Conservation (phyloP, 768 basidiomycete species). For the Hortiboletus flavorubellus region DNA sequence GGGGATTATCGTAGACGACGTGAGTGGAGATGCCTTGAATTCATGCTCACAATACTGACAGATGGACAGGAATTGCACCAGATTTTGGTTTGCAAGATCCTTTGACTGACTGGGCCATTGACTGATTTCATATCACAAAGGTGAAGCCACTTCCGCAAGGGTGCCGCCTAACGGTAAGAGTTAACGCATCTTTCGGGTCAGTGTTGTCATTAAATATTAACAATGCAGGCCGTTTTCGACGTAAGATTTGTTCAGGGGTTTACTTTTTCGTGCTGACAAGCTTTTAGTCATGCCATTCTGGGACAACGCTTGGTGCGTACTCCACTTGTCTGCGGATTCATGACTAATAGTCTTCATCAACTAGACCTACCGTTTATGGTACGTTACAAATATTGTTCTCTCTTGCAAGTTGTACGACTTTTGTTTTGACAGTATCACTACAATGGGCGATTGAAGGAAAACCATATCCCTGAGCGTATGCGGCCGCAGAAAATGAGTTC, state of each 20-base stretch:
- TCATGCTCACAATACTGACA: background rate
- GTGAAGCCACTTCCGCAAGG: constrained; percentile 58
- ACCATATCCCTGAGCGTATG: constrained; percentile 34
- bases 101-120: background rate
- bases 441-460: constrained; percentile 50
- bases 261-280: background rate
- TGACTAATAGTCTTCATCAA: background rate
- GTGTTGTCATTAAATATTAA: background rate
- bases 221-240: constrained; percentile 42
- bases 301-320: constrained; percentile 41
- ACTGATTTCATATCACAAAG: constrained; percentile 18
- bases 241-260: constrained; percentile 30
- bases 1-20: constrained; percentile 80
- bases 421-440: constrained; percentile 48
- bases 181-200: background rate
- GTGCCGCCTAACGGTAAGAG: constrained; percentile 57
- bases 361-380: constrained; percentile 31
- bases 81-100: constrained; percentile 34
- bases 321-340: background rate
- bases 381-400: background rate
- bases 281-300: constrained; percentile 46
- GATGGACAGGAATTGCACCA: constrained; percentile 37
- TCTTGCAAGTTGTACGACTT: background rate
- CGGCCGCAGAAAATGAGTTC: constrained; percentile 47
- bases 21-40: constrained; percentile 30